Percentiles rank a stretch among this genome's conserved stretches.
Evolutionary conservation across 176 grass and related monocot genomes (phyloP).

Genomic region (Juncus inflexus): DNA sequence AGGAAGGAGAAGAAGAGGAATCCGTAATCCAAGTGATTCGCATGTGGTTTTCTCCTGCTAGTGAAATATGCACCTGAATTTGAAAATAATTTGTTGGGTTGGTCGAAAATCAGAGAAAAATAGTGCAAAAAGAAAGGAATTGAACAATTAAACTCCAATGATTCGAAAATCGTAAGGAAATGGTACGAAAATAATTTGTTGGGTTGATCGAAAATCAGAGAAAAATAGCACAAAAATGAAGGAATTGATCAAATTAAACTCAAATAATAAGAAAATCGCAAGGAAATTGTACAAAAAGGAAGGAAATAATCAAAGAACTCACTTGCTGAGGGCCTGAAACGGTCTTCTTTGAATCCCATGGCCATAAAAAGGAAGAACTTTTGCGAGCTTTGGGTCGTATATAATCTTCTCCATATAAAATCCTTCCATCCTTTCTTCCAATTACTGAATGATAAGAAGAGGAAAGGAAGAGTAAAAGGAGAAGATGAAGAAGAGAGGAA

Average conservation of each 20-base stretch:
- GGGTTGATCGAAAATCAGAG: background rate
- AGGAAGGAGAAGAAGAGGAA: constrained; percentile 52
- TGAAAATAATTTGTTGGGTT: constrained; percentile 1
- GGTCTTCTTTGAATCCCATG: constrained; percentile 6
- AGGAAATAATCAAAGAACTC: background rate
- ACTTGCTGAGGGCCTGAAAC: constrained; percentile 16
- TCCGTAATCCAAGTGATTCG: constrained; percentile 75
- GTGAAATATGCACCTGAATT: constrained; percentile 90
- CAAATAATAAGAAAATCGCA: background rate
- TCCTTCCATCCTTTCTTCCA: background rate
- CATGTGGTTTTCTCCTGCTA: constrained; percentile 81
- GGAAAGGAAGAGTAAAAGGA: background rate
- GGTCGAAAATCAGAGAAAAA: background rate
- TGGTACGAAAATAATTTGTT: constrained; percentile 5
- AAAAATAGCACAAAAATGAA: background rate
- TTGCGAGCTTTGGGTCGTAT: constrained; percentile 9
- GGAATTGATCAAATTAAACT: background rate
- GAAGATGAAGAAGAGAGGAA: background rate
- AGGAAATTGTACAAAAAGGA: background rate
- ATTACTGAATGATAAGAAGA: constrained; percentile 2
- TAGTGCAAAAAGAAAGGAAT: background rate
- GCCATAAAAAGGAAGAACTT: constrained; percentile 1
- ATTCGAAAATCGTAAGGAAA: background rate
- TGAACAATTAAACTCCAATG: constrained; percentile 1
- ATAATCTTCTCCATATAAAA: constrained; percentile 11